phyloP scores from a whole-genome alignment of 768 basidiomycete species.

The Dioszegia aurantiaca region DNA sequence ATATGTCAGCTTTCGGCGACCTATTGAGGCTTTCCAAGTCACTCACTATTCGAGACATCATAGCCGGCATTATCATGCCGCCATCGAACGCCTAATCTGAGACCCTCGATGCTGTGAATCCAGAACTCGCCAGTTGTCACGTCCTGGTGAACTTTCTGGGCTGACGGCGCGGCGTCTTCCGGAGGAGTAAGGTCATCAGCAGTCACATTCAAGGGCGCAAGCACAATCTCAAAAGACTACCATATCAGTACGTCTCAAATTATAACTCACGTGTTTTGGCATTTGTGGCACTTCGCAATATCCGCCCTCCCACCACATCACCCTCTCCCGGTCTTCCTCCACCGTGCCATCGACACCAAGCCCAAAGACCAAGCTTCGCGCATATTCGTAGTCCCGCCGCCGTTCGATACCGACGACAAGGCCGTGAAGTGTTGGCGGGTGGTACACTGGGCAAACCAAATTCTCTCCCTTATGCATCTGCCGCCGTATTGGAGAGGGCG shows the following conservation, averaged over 20 bases:
- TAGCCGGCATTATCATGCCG: constrained; percentile 80
- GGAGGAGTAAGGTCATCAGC: constrained; percentile 54
- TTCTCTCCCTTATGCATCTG: constrained; percentile 39
- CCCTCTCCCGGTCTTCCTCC: constrained; percentile 23
- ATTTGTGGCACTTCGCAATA: constrained; percentile 26
- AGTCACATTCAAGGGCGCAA: constrained; percentile 57
- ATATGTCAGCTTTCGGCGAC: constrained; percentile 5
- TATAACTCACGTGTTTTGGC: constrained; percentile 34
- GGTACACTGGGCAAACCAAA: constrained; percentile 65
- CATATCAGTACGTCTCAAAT: not conserved
- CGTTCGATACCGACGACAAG: constrained; percentile 68
- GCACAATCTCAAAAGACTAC: constrained; percentile 77
- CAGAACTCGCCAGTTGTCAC: constrained; percentile 64
- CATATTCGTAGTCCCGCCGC: constrained; percentile 76
- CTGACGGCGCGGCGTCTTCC: constrained; percentile 70
- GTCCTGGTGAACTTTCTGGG: constrained; percentile 64
- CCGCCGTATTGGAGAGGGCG: constrained; percentile 63
- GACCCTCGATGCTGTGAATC: constrained; percentile 71
- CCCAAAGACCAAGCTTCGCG: constrained; percentile 64
- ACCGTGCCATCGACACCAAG: constrained; percentile 12
- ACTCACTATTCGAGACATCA: constrained; percentile 72
- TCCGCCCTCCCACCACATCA: constrained; percentile 32
- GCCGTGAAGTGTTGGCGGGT: constrained; percentile 51
- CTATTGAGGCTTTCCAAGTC: not conserved
- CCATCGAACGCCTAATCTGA: constrained; percentile 73